Evolutionary conservation across 1,139 yeast species (phyloP).

Genomic region (Pichia sp.): DNA sequence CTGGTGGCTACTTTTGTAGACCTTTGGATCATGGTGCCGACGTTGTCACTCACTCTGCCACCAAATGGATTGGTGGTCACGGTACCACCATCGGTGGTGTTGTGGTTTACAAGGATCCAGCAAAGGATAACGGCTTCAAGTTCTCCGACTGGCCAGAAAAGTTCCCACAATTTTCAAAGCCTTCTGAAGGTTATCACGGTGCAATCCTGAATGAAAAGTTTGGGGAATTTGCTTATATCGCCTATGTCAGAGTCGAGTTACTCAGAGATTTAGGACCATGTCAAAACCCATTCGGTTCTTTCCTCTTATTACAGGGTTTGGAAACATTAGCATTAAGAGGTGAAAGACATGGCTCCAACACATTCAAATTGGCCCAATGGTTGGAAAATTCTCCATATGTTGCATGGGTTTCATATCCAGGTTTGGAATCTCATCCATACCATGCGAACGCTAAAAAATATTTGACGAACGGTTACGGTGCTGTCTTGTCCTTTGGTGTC

Average conservation of each 20-base stretch:
- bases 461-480: slow-evolving; percentile 74
- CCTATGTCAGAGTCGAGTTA: slow-evolving; percentile 77
- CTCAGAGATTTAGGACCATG: slow-evolving; percentile 91
- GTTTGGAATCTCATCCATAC: slow-evolving; percentile 76
- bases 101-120: slow-evolving; percentile 78
- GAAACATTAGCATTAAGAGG: slow-evolving; percentile 92
- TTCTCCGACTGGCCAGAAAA: slow-evolving; percentile 82
- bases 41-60: slow-evolving; percentile 75
- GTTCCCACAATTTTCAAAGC: slow-evolving; percentile 86
- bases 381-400: slow-evolving; percentile 72
- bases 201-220: slow-evolving; percentile 74
- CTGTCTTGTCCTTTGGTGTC: slow-evolving; percentile 84
- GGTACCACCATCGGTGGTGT: slow-evolving; percentile 96
- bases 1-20: slow-evolving; percentile 83
- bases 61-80: slow-evolving; percentile 98
- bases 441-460: slow-evolving; percentile 82
- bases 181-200: slow-evolving; percentile 93
- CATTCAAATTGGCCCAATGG: slow-evolving; percentile 74
- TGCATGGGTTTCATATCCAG: slow-evolving; percentile 87
- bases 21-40: slow-evolving; percentile 81
- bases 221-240: slow-evolving; percentile 75
- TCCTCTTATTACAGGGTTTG: slow-evolving; percentile 82
- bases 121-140: slow-evolving; percentile 51
- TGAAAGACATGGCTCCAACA: slow-evolving; percentile 84
- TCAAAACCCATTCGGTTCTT: slow-evolving; percentile 83